Base-by-base conservation (phyloP, 2,329 filamentous ascomycete genomes). In the Juglanconis sp. region DNA sequence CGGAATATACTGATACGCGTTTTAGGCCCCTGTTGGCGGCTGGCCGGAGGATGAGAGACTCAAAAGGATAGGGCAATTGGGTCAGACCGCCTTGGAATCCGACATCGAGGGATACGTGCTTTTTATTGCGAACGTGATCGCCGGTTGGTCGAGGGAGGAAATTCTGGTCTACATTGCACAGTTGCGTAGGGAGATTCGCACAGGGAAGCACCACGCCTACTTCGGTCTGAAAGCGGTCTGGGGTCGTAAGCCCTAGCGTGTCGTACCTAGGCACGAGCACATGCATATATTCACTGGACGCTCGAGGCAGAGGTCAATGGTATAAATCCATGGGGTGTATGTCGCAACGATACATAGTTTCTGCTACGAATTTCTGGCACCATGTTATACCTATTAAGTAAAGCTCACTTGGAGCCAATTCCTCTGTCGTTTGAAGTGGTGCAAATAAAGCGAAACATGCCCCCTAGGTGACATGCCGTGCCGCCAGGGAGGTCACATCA, bases 121-220 rank as follows among this genome's bases (percentile, higher is more conserved):
- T 9, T 74, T 69, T 40, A 71, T 77, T 55, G 69, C 68, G 0
- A 69, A 74, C 15, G 69, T 76, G 53, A 71, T 75, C 13, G 61
- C 69, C 5, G 72, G 72, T 0, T 77, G 74, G 75, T 66, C 68
- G 0, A 68, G 65, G 8, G 68, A 71, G 2, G 71, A 77, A 4
- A 70, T 75, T 0, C 62, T 70, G 1, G 61, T 70, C 3, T 76
- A 74, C 53, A 70, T 74, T 13, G 72, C 69, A 2, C 68, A 73
- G 32, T 68, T 76, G 10, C 69, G 70, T 17, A 68, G 70, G 9
- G 72, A 73, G 56, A 66, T 73, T 3, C 65, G 70, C 3, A 67
- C 67, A 0, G 65, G 65, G 1, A 70, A 65, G 32, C 62, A 70
- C 6, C 71, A 72, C 46, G 60, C 68, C 1, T 71, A 66, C 55